Evolutionary conservation across 73 alveolate genomes (phyloP).

Genomic region (Durusdinium trenchii): DNA sequence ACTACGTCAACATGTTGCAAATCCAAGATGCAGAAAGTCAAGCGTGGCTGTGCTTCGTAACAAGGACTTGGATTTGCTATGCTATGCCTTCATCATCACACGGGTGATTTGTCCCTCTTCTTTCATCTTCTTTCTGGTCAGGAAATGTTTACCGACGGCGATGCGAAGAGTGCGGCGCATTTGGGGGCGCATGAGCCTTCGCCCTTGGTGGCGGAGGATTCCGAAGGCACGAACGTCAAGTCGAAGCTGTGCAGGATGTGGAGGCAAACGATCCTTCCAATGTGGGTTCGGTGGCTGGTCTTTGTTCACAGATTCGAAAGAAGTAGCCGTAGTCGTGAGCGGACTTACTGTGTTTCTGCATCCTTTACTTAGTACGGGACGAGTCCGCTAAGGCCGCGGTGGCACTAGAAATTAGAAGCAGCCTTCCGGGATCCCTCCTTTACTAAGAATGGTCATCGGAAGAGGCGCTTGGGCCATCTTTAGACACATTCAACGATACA

Average conservation of each 20-base stretch:
- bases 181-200: conserved; percentile 50
- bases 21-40: neutral
- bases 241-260: neutral
- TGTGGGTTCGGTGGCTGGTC: neutral
- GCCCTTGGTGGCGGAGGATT: conserved; percentile 48
- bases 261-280: too few species aligned
- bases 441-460: too few species aligned
- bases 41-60: too few species aligned
- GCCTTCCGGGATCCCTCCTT: too few species aligned
- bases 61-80: too few species aligned
- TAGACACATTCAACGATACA: neutral
- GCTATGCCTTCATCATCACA: neutral
- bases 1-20: neutral
- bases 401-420: too few species aligned
- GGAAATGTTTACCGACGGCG: neutral
- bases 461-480: neutral
- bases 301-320: neutral
- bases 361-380: neutral
- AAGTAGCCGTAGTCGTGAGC: neutral
- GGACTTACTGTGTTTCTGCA: neutral
- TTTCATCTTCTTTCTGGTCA: neutral
- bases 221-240: neutral
- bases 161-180: neutral
- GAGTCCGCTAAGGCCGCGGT: too few species aligned
- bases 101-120: neutral